Conservation (phyloP, 192 early-diverging fungal genomes). For the Gonapodya sp. region DNA sequence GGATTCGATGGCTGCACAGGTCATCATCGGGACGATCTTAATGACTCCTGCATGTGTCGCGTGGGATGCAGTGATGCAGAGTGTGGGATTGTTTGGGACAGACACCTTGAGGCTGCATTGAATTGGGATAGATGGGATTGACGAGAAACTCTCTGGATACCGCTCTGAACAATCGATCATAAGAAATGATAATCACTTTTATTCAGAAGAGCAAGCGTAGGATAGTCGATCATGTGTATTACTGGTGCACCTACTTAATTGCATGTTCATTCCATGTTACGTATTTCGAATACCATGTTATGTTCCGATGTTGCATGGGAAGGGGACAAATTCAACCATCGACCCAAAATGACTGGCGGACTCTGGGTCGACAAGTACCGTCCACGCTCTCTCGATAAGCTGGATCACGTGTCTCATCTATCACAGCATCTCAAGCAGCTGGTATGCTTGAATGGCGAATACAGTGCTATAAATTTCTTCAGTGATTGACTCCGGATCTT, state of each 20-base stretch:
- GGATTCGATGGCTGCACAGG: not conserved
- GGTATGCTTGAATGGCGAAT: constrained; percentile 30
- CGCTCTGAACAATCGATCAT: no score
- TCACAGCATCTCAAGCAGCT: constrained; percentile 63
- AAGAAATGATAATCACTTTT: no score
- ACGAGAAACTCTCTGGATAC: no score
- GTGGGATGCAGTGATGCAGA: not conserved
- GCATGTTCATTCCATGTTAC: no score
- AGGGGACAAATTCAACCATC: not conserved
- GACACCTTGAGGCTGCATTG: not conserved
- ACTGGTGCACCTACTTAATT: no score
- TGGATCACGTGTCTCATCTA: constrained; percentile 73
- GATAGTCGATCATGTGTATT: no score
- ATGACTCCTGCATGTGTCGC: not conserved
- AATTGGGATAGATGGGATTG: no score
- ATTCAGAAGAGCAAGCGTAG: no score
- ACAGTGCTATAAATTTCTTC: constrained; percentile 5
- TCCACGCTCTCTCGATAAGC: constrained; percentile 68
- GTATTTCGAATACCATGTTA: no score
- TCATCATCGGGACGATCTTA: not conserved
- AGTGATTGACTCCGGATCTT: constrained; percentile 13
- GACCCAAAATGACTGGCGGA: constrained; percentile 26
- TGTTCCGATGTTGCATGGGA: no score
- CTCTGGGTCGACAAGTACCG: constrained; percentile 96
- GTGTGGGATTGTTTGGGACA: not conserved